Base-by-base conservation (phyloP, 257 asterid species). In the Oldenlandia corymbosa region DNA sequence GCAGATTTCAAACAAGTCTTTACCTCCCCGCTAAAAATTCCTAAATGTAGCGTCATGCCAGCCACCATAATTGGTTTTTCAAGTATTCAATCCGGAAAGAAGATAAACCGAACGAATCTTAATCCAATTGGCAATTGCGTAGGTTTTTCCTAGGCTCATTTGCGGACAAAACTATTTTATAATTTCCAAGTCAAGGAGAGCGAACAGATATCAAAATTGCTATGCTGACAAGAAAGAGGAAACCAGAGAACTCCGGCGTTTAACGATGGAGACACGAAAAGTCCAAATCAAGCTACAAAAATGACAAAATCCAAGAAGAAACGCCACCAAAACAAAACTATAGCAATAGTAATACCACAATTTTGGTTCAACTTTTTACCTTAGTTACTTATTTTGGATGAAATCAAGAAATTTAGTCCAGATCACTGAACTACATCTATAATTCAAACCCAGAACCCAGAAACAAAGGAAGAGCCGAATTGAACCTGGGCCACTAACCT, bases 331-430 rank as follows among this genome's bases (percentile, higher is more conserved):
- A 42, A 28, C 41, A 34, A 34, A 34, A 34, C 69, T 60, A n/a
- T n/a, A 20, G 16, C 26, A 36, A 6, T 7, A 43, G 45, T 63
- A 41, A n/a, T 28, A 21, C 51, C 18, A 58, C 30, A 53, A 62
- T 69, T 49, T n/a, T n/a, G 48, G 69, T 74, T 76, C 68, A 73
- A 70, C 16, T 39, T 51, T 21, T 54, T 5, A n/a, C 13, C 12
- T 30, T 23, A 74, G 56, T 65, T 20, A 32, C 51, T 34, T 49
- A n/a, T n/a, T 65, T 5, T 17, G 50, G 23, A 66, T 27, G 17
- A 18, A 5, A 64, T 41, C 66, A 46, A 46, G 47, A 9, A 14
- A 46, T 69, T 28, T 36, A 53, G 46, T 30, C 24, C 54, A 64
- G 47, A 53, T 17, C 20, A 10, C 39, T 21, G 26, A 30, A 34